phyloP scores from a whole-genome alignment of 192 early-diverging fungal species.

The Mortierella antarctica region DNA sequence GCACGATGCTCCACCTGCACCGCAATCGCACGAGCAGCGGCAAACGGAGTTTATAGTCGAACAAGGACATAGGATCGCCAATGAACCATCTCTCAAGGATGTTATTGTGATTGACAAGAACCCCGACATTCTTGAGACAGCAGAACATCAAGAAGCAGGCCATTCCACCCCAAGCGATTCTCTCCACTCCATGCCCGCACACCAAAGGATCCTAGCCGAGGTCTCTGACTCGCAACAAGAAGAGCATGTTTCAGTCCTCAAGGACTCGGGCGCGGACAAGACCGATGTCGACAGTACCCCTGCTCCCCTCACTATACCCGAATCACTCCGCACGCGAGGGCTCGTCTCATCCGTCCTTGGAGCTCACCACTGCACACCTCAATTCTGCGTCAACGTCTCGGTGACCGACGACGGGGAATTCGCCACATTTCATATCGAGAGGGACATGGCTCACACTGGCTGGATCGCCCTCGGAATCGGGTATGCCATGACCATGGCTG shows the following conservation, averaged over 20 bases:
- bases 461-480: slow-evolving; percentile 48
- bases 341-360: slow-evolving; percentile 29
- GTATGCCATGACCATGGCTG: slow-evolving; percentile 49
- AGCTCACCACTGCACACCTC: slow-evolving; percentile 35
- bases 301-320: slow-evolving; percentile 4
- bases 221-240: neutral
- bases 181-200: neutral
- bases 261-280: neutral
- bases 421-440: slow-evolving; percentile 45
- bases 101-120: slow-evolving; percentile 5
- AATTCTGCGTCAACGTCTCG: slow-evolving; percentile 46
- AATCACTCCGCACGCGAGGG: slow-evolving; percentile 11
- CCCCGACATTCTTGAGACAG: neutral
- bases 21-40: neutral
- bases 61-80: neutral
- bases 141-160: neutral
- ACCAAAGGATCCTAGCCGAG: neutral
- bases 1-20: neutral
- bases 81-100: neutral
- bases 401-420: slow-evolving; percentile 33
- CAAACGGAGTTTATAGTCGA: neutral
- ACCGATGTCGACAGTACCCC: neutral
- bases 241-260: neutral
- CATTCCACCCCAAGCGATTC: neutral
- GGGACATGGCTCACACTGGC: slow-evolving; percentile 18